Evolutionary conservation across 1,139 yeast species (phyloP), one percentile per base, ranked within the genome.

Genomic region (Meyerozyma sp.): DNA sequence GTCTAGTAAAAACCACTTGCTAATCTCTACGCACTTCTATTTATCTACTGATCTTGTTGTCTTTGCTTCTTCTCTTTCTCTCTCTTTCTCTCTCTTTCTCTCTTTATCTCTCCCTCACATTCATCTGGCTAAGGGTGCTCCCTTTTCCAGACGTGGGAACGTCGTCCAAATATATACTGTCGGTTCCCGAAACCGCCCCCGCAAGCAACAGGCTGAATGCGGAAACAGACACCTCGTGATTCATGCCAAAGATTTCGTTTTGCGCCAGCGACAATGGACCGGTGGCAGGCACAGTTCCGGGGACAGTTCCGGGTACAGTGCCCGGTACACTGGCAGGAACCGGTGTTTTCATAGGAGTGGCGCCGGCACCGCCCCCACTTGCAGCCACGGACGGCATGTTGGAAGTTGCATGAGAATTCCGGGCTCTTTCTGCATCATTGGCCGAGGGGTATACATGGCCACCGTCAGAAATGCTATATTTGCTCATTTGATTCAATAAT

Each of bases 71-170:
- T 7, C 18, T 21, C 10, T 14, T 30, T 26, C 40, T 25, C 51
- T 53, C n/a, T n/a, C n/a, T n/a, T n/a, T n/a, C n/a, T n/a, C n/a
- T n/a, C n/a, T n/a, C n/a, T n/a, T n/a, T n/a, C n/a, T n/a, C n/a
- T 16, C 52, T 59, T 27, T 54, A 42, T 45, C 65, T 64, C 18
- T 62, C 51, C 46, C 59, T 59, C 40, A 67, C 47, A 18, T 68
- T 69, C 43, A 69, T 54, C 56, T 55, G 58, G 47, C 67, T 73
- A 29, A 68, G 65, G n/a, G 73, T 68, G 42, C 69, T 63, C 16
- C 68, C 72, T 49, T 64, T 66, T 2, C 74, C 74, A 43, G 66
- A 66, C 36, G 68, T 54, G 20, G 73, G 73, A 18, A 66, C 63
- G 46, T 69, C 72, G 47, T 69, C 73, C 34, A 69, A 53, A 47